Evolutionary conservation across 2,329 filamentous ascomycete species (phyloP), one percentile per base, ranked within the genome.

Genomic region (Pseudogymnoascus sp.): DNA sequence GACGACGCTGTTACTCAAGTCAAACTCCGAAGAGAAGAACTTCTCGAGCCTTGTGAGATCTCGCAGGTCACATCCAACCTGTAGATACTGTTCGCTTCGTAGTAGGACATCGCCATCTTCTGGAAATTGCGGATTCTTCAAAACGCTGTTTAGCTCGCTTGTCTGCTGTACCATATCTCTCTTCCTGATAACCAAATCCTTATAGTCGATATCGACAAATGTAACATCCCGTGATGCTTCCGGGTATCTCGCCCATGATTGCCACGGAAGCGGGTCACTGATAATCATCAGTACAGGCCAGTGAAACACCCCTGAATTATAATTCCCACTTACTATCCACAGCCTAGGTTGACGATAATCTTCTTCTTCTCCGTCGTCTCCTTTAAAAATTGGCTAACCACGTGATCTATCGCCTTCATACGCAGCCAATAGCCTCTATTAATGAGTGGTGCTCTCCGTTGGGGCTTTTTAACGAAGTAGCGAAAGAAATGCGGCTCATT

Each of bases 381-480:
- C 61, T 79, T 73, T n/a, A 96, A 76, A 66, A 96, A 96, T n/a
- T 80, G 76, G 18, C 80, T 79, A 15, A 95, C 84, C 4, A 85
- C 79, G 63, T 85, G 79, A 69, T 95, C 89, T 61, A 96, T 85
- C 13, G 89, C 86, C 70, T 88, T 86, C 77, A 96, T 87, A 28
- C 91, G 84, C 35, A 96, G 75, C 82, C 90, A 90, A 69, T 95
- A 96, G 56, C 90, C 90, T 48, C 92, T 82, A 71, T 96, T 96
- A 69, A 96, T 94, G 58, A 96, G 77, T 1, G 92, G 91, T n/a
- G 90, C 85, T 55, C 92, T 80, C 62, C 90, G 80, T 72, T 90
- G 85, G 65, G 88, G 88, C 71, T 92, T 95, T 65, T 82, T 85
- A 33, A 95, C 90, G 72, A 96, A 96, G 69, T 90, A 86, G 52